Base-by-base conservation (phyloP, 495 filamentous ascomycete genomes). In the Podospora comata region DNA sequence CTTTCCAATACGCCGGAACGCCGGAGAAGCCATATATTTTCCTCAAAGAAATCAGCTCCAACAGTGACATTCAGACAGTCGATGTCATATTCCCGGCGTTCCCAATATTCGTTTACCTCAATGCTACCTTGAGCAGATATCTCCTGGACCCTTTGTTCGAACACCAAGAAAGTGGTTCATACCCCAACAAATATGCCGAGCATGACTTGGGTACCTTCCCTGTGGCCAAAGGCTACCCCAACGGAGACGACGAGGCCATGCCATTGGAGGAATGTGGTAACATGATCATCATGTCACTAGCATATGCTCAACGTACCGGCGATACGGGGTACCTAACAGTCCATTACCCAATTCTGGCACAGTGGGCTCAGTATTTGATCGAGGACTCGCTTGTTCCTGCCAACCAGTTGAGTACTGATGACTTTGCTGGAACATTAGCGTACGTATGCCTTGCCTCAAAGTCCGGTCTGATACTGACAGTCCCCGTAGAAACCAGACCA, bases 261-360 rank as follows among this genome's bases (percentile, higher is more conserved):
- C 94, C 94, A 0, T 86, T 98, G 26, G 94, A 98, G 74, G 94
- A 97, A 75, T 97, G 93, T 71, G 94, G 94, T 7, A 94, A 97
- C 72, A 97, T 97, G 83, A 82, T 97, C 60, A 95, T 97, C 77
- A 94, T 96, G 91, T 91, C 88, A 0, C 80, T 97, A 58, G 89
- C 83, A 0, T 86, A 86, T 65, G 80, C 77, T 1, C 81, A 86
- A 72, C 76, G 75, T 6, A 79, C 83, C 0, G 69, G 76, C 19
- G 81, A 85, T 63, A 76, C 48, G 6, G 75, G 18, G 2, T 86
- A 84, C 65, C 76, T 85, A 19, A 65, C 62, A 6, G 67, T 75
- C 11, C 91, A 89, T 75, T 97, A 96, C 77, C 72, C 75, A 11
- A 84, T 94, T 6, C 91, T 93, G 82, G 90, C 87, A 67, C 90